These are phyloP conservation scores for Penicillium freii DNA, from an alignment of 2,329 filamentous ascomycete species.

Conservation along the genomic window DNA sequence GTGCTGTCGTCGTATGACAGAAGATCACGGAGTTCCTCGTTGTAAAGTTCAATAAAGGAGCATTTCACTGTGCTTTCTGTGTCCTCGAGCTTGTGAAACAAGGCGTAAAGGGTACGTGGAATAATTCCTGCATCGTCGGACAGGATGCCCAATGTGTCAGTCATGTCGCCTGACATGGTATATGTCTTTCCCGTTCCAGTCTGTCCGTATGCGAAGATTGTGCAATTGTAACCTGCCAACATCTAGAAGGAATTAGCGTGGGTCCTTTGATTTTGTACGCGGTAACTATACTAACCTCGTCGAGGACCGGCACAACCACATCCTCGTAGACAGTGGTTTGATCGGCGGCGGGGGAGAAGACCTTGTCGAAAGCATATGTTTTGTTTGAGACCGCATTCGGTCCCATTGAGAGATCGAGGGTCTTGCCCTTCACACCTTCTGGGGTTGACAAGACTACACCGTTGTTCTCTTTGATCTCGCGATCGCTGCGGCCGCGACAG, in stretches of 20 bases:
- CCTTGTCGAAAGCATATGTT: slow-evolving; percentile 93
- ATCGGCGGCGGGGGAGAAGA: slow-evolving; percentile 92
- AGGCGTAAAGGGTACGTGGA: slow-evolving; percentile 78
- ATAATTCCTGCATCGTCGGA: slow-evolving; percentile 95
- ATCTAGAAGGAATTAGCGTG: slow-evolving; percentile 58
- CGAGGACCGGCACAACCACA: slow-evolving; percentile 86
- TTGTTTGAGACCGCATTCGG: slow-evolving; percentile 92
- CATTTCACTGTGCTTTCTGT: slow-evolving; percentile 89
- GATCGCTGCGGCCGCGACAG: slow-evolving; percentile 86
- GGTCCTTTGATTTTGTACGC: neutral
- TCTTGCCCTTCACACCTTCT: slow-evolving; percentile 81
- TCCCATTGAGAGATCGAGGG: slow-evolving; percentile 85
- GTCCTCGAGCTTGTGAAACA: slow-evolving; percentile 83
- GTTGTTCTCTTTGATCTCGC: slow-evolving; percentile 91
- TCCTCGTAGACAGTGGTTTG: slow-evolving; percentile 94
- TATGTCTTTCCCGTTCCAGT: slow-evolving; percentile 98
- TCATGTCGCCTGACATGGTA: slow-evolving; percentile 98
- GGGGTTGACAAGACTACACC: slow-evolving; percentile 79
- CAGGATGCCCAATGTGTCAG: slow-evolving; percentile 75
- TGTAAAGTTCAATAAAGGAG: slow-evolving; percentile 98
- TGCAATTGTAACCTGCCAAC: slow-evolving; percentile 92
- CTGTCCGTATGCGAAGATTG: slow-evolving; percentile 97
- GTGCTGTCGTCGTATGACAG: slow-evolving; percentile 75
- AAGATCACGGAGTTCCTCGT: slow-evolving; percentile 91
- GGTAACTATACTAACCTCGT: slow-evolving; percentile 65